phyloP scores from a whole-genome alignment of 1,284 basidiomycete species.

The Taiwanofungus camphoratus region DNA sequence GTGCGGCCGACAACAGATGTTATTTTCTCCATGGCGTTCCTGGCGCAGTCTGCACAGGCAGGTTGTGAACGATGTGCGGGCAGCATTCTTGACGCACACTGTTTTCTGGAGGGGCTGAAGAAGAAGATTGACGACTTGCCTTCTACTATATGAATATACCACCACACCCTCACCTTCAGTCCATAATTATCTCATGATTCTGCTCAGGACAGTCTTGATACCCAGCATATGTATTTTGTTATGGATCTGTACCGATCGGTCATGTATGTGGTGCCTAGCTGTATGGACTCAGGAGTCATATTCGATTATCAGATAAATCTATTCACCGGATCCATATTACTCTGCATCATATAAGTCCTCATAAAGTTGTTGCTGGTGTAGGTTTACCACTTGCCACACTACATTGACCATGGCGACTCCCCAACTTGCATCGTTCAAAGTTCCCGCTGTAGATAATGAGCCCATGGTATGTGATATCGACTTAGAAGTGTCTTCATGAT shows the following conservation, averaged over 20 bases:
- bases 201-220: no score
- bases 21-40: constrained; percentile 55
- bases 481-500: not conserved
- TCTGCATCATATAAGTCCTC: no score
- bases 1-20: constrained; percentile 50
- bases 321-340: no score
- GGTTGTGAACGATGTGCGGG: constrained; percentile 56
- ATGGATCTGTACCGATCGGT: no score
- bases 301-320: no score
- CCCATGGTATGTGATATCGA: constrained; percentile 62
- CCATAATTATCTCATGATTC: no score
- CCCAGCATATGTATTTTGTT: no score
- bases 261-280: no score
- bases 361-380: not conserved
- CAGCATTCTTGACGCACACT: constrained; percentile 55
- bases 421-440: constrained; percentile 78
- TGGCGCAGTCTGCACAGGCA: constrained; percentile 44
- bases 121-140: constrained; percentile 54
- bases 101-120: constrained; percentile 49
- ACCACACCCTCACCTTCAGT: no score
- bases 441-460: constrained; percentile 85
- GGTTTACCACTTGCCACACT: not conserved
- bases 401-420: constrained; percentile 38
- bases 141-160: constrained; percentile 41
- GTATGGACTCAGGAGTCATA: no score